Evolutionary conservation across 257 asterid genomes (phyloP), one percentile per base, ranked within the genome.

Genomic region (Solanum clarkiae): DNA sequence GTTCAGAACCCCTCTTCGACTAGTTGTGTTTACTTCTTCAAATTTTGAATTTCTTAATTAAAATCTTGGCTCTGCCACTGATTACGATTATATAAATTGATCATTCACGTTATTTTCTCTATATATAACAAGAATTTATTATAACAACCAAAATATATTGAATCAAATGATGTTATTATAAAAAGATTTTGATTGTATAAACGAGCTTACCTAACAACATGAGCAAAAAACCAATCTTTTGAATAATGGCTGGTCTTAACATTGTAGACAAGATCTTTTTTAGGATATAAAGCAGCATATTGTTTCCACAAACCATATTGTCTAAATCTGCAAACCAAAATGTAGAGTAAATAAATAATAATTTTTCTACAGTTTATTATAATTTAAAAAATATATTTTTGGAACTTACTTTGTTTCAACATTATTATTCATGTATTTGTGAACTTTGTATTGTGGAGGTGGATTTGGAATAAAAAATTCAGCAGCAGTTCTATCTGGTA

Each of bases 221-320:
- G 97, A 29, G 93, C 92, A 60, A 84, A 94, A 85, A 94, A 93
- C 98, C 95, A 94, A 5, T 94, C 93, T 83, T 17, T 91, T 1
- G 49, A 84, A 32, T 88, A 89, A 54, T 94, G 85, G 69, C 94
- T 89, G 1, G 22, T 26, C 36, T 94, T 94, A 24, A 94, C 36
- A 0, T 74, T 87, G 89, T 84, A 94, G 11, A 91, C 92, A 10
- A 93, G 81, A 85, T 93, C 96, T 0, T 0, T 40, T 0, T 54
- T 8, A 14, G 97, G 96, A 81, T 92, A 85, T 7, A 87, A 49
- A 24, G 90, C 93, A 1, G 12, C 57, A 83, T 91, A 94, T 36
- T 91, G 91, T 2, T 57, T 57, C 95, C 98, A 94, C 4, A 94
- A 47, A 26, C 96, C 97, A 6, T 90, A 93, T 84, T 94, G 93